These are phyloP conservation scores for Pichia sp. DNA, from an alignment of 1,139 yeast species.

Conservation along the genomic window DNA sequence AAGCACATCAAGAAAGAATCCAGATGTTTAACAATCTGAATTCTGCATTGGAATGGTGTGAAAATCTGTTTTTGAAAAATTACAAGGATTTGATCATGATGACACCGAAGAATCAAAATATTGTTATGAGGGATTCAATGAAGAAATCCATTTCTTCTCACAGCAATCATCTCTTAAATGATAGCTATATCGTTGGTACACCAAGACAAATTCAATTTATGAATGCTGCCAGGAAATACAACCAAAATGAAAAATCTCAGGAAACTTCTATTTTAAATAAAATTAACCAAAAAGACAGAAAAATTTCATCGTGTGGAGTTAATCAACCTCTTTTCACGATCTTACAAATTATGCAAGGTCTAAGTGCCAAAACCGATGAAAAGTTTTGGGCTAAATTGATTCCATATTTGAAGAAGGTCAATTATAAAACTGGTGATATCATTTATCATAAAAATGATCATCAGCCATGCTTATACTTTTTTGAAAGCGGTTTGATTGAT, in stretches of 20 bases:
- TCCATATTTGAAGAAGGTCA: constrained; percentile 43
- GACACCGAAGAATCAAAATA: not conserved
- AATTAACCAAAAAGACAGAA: constrained; percentile 3
- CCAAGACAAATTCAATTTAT: constrained; percentile 57
- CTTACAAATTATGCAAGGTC: constrained; percentile 62
- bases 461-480: constrained; percentile 48
- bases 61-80: constrained; percentile 72
- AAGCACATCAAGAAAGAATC: constrained; percentile 33
- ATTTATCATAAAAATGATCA: constrained; percentile 38
- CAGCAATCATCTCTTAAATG: not conserved
- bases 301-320: constrained; percentile 1
- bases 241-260: constrained; percentile 23
- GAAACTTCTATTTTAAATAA: constrained; percentile 7
- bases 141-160: not conserved
- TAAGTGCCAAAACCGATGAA: constrained; percentile 48
- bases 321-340: constrained; percentile 53
- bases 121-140: not conserved
- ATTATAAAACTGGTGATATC: constrained; percentile 36
- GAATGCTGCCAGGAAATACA: constrained; percentile 50
- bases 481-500: constrained; percentile 74
- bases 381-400: constrained; percentile 56
- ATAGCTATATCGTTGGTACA: constrained; percentile 34
- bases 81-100: constrained; percentile 34
- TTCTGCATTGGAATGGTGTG: constrained; percentile 94
- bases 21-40: constrained; percentile 70